Conservation (phyloP, 768 basidiomycete genomes). For the Lentinula raphanica region DNA sequence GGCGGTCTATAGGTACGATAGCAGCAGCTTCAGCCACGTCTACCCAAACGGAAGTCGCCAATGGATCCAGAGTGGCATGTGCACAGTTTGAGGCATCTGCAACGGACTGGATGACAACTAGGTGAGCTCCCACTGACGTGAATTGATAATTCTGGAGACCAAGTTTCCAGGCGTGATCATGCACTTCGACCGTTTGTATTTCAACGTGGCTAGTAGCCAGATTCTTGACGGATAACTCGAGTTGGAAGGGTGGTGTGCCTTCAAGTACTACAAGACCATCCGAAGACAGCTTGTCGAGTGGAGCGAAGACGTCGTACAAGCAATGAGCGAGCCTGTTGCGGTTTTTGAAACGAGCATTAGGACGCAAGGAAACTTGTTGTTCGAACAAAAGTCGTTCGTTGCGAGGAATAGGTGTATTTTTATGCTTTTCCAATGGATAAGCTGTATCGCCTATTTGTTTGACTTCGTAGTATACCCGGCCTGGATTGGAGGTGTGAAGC, state of each 20-base stretch:
- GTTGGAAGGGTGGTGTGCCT: conserved; percentile 82
- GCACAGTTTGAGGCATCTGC: conserved; percentile 80
- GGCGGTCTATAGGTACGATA: conserved; percentile 77
- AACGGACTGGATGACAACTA: conserved; percentile 72
- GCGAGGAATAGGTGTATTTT: conserved; percentile 57
- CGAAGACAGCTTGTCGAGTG: conserved; percentile 42
- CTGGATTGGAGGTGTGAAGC: conserved; percentile 69
- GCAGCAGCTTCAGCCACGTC: conserved; percentile 97
- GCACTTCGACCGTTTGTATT: conserved; percentile 47
- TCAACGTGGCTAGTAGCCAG: conserved; percentile 66
- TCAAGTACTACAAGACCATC: conserved; percentile 68
- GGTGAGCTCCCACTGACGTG: conserved; percentile 74
- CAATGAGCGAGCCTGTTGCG: conserved; percentile 68
- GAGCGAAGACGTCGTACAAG: conserved; percentile 59
- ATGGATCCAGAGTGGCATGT: conserved; percentile 60
- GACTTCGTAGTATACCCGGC: conserved; percentile 85
- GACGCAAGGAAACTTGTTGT: conserved; percentile 78
- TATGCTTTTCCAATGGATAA: conserved; percentile 72
- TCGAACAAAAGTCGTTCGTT: conserved; percentile 71
- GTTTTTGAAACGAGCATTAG: conserved; percentile 74
- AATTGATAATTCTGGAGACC: conserved; percentile 69
- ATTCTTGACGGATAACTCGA: conserved; percentile 72
- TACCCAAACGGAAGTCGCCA: conserved; percentile 64
- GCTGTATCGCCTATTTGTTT: conserved; percentile 83
- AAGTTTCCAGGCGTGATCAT: conserved; percentile 59